phyloP scores from a whole-genome alignment of 306 rosid species.

The cucumber (Cucumis sativus) region DNA sequence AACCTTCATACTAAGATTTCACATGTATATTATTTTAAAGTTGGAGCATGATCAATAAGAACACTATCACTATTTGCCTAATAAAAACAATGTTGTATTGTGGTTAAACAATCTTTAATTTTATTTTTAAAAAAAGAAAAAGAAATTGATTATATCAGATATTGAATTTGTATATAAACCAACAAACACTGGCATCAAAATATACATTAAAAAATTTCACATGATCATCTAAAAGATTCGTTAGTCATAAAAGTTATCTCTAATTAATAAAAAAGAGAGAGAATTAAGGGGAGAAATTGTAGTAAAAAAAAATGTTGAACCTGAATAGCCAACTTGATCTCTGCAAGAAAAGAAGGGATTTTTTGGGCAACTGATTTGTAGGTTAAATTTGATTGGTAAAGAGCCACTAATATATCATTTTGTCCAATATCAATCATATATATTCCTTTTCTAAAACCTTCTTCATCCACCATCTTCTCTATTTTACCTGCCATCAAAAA shows the following conservation, averaged over 20 bases:
- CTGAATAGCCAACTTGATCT: conserved; percentile 15
- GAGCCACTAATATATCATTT: conserved; percentile 14
- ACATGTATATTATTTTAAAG: neutral
- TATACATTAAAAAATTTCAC: neutral
- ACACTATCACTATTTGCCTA: neutral
- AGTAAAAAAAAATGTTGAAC: neutral
- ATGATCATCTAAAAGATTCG: neutral
- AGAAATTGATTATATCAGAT: too few species aligned
- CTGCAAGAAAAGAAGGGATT: conserved; percentile 16
- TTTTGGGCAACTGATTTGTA: conserved; percentile 9
- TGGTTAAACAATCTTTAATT: too few species aligned
- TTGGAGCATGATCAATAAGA: neutral
- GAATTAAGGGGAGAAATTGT: neutral
- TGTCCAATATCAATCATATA: conserved; percentile 23
- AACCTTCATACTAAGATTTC: neutral
- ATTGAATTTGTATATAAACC: too few species aligned
- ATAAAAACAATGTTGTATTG: neutral
- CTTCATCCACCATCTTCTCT: conserved; percentile 2
- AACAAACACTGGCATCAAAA: too few species aligned
- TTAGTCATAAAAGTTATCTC: neutral
- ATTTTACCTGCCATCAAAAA: neutral
- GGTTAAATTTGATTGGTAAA: conserved; percentile 6
- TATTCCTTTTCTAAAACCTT: conserved; percentile 11
- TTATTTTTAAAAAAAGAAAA: too few species aligned
- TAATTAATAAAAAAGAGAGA: neutral